These are phyloP conservation scores for Plantago ovata DNA, from an alignment of 257 asterid species.

Conservation along the genomic window DNA sequence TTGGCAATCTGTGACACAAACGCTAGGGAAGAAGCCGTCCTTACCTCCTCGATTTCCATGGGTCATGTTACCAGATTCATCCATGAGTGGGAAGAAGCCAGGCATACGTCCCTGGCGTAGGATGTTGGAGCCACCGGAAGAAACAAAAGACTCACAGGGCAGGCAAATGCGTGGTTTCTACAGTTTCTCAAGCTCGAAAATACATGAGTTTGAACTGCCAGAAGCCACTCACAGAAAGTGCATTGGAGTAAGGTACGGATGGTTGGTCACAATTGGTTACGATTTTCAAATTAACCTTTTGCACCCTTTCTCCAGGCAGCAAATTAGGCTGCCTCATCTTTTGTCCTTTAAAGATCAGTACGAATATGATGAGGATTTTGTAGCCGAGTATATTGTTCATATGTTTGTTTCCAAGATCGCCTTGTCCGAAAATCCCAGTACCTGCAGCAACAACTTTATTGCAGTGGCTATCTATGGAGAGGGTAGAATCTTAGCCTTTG, in stretches of 20 bases:
- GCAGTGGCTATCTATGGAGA: neutral
- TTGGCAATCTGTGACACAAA: neutral
- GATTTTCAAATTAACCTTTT: neutral
- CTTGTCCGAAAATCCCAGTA: neutral
- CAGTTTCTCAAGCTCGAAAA: neutral
- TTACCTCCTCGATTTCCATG: conserved; percentile 3
- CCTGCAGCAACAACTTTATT: neutral
- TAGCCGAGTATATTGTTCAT: neutral
- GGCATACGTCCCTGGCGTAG: neutral
- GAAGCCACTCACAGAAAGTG: neutral
- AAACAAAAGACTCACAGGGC: neutral
- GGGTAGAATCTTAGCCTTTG: neutral
- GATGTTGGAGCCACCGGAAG: neutral
- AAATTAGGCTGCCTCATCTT: neutral
- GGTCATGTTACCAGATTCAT: conserved; percentile 1
- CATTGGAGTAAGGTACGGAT: neutral
- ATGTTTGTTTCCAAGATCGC: neutral
- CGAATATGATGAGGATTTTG: neutral
- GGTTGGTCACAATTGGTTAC: neutral
- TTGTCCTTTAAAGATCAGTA: neutral
- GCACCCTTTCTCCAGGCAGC: neutral
- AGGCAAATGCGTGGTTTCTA: neutral
- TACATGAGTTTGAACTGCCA: neutral
- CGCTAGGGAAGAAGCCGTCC: neutral
- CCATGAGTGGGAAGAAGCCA: neutral